These are phyloP conservation scores for Patellifolia procumbens DNA, from an alignment of 179 eudicot genomes.

Conservation along the genomic window DNA sequence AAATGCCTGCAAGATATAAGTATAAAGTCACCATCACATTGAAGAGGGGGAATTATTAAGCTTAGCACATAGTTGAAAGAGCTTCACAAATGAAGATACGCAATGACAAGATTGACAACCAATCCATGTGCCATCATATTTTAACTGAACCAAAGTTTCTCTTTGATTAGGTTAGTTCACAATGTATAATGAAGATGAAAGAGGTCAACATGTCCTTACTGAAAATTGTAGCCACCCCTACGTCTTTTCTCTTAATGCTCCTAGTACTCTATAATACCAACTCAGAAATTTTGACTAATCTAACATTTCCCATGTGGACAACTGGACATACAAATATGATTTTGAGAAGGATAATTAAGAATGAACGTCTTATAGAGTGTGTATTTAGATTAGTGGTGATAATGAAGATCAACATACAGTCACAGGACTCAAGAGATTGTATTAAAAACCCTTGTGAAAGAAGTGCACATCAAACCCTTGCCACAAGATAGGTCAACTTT, in stretches of 20 bases:
- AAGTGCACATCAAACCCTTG: neutral
- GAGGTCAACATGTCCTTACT: constrained; percentile 11
- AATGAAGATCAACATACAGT: neutral
- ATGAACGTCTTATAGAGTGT: neutral
- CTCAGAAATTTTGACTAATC: constrained; percentile 23
- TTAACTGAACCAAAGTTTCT: neutral
- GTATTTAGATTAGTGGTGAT: neutral
- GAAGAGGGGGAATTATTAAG: neutral
- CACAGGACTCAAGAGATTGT: too few species aligned
- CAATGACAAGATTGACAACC: constrained; percentile 3
- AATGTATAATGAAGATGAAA: neutral
- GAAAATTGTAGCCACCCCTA: constrained; percentile 1
- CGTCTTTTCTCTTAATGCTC: neutral
- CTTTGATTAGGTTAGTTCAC: constrained; percentile 1
- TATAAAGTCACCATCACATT: constrained; percentile 3
- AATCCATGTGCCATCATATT: constrained; percentile 15
- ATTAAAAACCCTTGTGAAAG: neutral
- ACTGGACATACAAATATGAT: constrained; percentile 6
- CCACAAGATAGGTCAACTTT: neutral
- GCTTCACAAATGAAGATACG: neutral
- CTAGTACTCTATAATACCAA: constrained; percentile 9
- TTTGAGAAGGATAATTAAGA: constrained; percentile 15
- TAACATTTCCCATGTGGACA: constrained; percentile 19
- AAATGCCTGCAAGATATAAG: constrained; percentile 52
- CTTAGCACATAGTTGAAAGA: neutral